Evolutionary conservation across 768 basidiomycete species (phyloP).

Genomic region (Phaeotremella fagi): DNA sequence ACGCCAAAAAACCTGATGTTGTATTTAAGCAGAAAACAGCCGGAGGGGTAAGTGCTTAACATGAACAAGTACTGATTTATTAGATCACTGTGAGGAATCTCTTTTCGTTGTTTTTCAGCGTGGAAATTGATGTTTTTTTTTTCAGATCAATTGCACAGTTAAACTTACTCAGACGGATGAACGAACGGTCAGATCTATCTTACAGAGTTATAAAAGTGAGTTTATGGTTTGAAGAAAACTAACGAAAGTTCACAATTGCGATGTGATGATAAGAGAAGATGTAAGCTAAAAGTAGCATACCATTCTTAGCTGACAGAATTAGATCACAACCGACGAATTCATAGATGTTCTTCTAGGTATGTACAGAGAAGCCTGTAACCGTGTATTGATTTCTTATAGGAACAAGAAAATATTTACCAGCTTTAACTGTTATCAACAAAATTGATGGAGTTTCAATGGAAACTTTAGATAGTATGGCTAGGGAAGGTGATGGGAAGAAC

Average conservation of each 20-base stretch:
- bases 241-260: slow-evolving; percentile 57
- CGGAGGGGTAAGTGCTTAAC: slow-evolving; percentile 65
- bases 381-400: no score
- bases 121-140: background rate
- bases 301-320: background rate
- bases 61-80: slow-evolving; percentile 7
- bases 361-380: background rate
- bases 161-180: slow-evolving; percentile 93
- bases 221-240: no score
- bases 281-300: slow-evolving; percentile 52
- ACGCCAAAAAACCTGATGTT: slow-evolving; percentile 81
- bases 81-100: slow-evolving; percentile 64
- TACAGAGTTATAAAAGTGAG: slow-evolving; percentile 80
- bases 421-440: slow-evolving; percentile 94
- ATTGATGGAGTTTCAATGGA: slow-evolving; percentile 61
- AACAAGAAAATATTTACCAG: slow-evolving; percentile 90
- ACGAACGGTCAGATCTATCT: slow-evolving; percentile 84
- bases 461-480: slow-evolving; percentile 40
- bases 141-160: slow-evolving; percentile 78
- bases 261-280: slow-evolving; percentile 98
- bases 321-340: slow-evolving; percentile 95
- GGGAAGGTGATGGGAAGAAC: slow-evolving; percentile 62
- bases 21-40: slow-evolving; percentile 91
- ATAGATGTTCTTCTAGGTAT: slow-evolving; percentile 94
- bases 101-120: no score